Conservation (phyloP, 2,329 filamentous ascomycete genomes). For the Clonostachys rosea region DNA sequence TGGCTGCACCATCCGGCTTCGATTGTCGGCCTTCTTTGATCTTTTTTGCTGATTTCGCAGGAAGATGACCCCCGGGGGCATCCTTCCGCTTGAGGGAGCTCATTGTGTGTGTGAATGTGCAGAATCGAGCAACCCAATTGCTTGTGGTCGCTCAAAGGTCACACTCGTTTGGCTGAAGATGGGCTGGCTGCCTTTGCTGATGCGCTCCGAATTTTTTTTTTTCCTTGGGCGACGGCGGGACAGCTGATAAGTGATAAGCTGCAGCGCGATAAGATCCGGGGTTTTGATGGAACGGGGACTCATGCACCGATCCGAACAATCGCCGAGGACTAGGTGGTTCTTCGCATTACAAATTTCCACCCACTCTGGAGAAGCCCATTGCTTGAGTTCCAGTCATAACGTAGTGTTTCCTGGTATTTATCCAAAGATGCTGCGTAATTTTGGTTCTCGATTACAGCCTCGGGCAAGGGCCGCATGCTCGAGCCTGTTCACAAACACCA, state of each 20-base stretch:
- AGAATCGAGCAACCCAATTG: no score
- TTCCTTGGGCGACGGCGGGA: not conserved
- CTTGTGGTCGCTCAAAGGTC: no score
- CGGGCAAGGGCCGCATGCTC: conserved; percentile 15
- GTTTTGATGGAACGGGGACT: not conserved
- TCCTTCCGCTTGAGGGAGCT: conserved; percentile 55
- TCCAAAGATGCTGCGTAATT: conserved; percentile 26
- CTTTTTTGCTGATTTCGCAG: conserved; percentile 42
- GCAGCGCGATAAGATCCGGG: not conserved
- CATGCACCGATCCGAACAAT: conserved; percentile 1
- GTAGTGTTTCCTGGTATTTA: not conserved
- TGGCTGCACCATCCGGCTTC: conserved; percentile 31
- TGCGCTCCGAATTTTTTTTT: not conserved
- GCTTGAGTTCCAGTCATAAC: not conserved
- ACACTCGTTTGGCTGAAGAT: no score
- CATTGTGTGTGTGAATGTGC: conserved; percentile 32
- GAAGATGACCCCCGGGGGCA: conserved; percentile 44
- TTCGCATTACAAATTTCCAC: not conserved
- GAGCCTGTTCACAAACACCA: conserved; percentile 12
- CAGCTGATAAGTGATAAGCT: not conserved
- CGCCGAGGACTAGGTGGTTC: not conserved
- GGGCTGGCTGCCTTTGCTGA: no score
- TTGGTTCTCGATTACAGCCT: conserved; percentile 22
- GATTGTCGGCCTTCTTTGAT: conserved; percentile 39
- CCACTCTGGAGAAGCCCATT: not conserved